A percentile compares a stretch with the other conserved stretches of the same genome.
These are phyloP conservation scores for Neonectria coccinea DNA, from an alignment of 2,329 filamentous ascomycete genomes.

Conservation along the genomic window DNA sequence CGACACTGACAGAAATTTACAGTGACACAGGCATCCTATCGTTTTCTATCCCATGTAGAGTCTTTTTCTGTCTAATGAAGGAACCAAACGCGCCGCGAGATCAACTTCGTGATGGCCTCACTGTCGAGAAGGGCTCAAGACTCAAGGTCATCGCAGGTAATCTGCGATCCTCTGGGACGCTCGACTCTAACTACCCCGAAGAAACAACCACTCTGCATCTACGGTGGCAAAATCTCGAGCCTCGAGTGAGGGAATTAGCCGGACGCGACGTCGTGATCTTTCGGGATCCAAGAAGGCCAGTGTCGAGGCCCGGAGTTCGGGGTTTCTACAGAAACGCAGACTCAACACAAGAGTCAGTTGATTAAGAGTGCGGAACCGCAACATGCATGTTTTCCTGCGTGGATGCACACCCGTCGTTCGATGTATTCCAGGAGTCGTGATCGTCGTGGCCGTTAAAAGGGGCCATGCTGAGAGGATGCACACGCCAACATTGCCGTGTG, in stretches of 20 bases:
- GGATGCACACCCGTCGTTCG: background rate
- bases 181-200: background rate
- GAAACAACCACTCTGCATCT: too few species aligned
- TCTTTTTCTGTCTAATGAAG: background rate
- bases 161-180: background rate
- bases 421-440: conserved; percentile 7
- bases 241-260: background rate
- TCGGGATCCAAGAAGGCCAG: background rate
- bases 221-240: background rate
- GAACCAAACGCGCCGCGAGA: background rate
- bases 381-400: background rate
- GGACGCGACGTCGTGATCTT: background rate
- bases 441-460: conserved; percentile 5
- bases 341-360: conserved; percentile 8
- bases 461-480: conserved; percentile 4
- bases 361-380: conserved; percentile 17
- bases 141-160: background rate
- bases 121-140: background rate
- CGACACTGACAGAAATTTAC: background rate
- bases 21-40: background rate
- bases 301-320: background rate
- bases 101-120: background rate
- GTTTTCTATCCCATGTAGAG: background rate
- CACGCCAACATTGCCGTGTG: conserved; percentile 14
- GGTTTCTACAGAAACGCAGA: background rate